Evolutionary conservation across 1,139 yeast species (phyloP).

Genomic region (Hansenula sp.): DNA sequence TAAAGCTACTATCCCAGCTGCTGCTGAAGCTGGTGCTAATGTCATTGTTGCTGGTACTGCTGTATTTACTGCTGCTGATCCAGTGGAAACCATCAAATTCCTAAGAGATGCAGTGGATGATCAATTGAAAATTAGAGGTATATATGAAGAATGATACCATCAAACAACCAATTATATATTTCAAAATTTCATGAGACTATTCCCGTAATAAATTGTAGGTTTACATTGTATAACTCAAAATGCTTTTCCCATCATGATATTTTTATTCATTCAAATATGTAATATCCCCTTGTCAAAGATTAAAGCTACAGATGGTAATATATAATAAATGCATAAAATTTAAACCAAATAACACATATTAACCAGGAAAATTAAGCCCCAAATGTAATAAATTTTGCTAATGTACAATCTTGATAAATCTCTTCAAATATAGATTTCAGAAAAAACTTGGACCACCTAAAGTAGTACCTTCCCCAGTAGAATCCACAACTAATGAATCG

Average conservation of each 20-base stretch:
- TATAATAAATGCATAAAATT: neutral
- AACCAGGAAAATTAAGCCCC: too few species aligned
- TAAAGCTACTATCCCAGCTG: conserved; percentile 73
- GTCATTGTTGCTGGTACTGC: conserved; percentile 98
- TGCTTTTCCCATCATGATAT: too few species aligned
- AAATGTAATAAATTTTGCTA: neutral
- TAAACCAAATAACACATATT: neutral
- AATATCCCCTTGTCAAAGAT: too few species aligned
- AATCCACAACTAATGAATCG: conserved; percentile 40
- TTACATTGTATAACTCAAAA: too few species aligned
- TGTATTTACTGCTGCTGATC: conserved; percentile 80
- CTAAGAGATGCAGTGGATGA: conserved; percentile 59
- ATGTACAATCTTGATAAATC: neutral
- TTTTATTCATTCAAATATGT: too few species aligned
- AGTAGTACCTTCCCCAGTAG: conserved; percentile 74
- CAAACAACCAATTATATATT: neutral
- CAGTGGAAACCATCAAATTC: conserved; percentile 63
- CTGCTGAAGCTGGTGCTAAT: conserved; percentile 95
- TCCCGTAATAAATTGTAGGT: too few species aligned
- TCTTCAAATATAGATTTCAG: neutral
- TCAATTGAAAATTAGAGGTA: conserved; percentile 28
- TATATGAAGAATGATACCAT: conserved; percentile 7
- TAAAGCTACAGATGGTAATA: too few species aligned
- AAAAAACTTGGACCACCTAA: conserved; percentile 60
- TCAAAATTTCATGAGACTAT: neutral